phyloP scores from a whole-genome alignment of 768 basidiomycete species.

The Saitozyma sp. region DNA sequence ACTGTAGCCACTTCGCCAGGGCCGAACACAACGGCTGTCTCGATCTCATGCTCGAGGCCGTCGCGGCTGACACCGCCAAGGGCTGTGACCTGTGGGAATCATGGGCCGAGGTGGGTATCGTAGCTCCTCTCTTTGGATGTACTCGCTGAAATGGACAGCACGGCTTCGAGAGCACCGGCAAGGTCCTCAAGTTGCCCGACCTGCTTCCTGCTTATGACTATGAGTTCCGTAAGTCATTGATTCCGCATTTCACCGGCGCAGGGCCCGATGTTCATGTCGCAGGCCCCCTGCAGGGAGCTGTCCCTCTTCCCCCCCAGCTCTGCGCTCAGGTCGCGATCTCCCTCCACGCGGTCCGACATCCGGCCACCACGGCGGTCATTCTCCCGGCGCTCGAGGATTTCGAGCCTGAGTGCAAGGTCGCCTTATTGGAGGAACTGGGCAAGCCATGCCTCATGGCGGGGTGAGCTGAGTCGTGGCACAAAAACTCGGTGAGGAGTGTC shows the following conservation, averaged over 20 bases:
- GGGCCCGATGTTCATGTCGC: no score
- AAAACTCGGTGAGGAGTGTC: no score
- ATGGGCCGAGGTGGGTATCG: no score
- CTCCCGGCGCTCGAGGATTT: conserved; percentile 16
- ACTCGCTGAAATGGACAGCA: conserved; percentile 9
- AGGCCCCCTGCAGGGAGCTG: conserved; percentile 13
- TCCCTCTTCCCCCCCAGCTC: conserved; percentile 6
- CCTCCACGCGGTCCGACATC: conserved; percentile 6
- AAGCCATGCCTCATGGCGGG: conserved; percentile 21
- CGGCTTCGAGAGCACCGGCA: conserved; percentile 16
- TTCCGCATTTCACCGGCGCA: no score
- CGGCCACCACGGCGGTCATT: conserved; percentile 13
- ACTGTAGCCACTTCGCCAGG: conserved; percentile 17
- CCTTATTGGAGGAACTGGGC: conserved; percentile 15
- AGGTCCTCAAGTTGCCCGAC: conserved; percentile 19
- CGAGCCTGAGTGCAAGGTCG: conserved; percentile 13
- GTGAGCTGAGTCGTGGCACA: no score
- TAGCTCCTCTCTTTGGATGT: no score
- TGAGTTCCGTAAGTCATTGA: conserved; percentile 16
- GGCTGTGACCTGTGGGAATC: no score
- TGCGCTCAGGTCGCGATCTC: neutral
- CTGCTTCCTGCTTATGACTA: conserved; percentile 29
- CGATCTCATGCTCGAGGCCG: neutral
- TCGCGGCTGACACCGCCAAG: no score
- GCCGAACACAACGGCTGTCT: conserved; percentile 16